phyloP scores from a whole-genome alignment of 2,329 filamentous ascomycete species.

The Ophiognomonia clavigignenti-juglandacearum region DNA sequence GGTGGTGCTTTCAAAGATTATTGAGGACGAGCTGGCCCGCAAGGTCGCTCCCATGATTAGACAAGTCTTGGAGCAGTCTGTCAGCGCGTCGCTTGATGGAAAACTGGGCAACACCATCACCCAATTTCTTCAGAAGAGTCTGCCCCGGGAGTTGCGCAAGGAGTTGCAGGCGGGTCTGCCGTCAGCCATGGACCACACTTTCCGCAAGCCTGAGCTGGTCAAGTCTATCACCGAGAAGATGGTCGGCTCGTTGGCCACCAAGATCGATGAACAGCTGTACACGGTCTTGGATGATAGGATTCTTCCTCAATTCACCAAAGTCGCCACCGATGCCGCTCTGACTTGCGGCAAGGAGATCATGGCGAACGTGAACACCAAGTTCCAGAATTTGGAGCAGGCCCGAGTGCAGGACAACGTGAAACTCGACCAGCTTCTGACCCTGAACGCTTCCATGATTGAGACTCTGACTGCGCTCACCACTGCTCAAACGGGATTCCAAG shows the following conservation, averaged over 20 bases:
- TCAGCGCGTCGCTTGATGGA: constrained; percentile 67
- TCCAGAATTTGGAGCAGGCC: constrained; percentile 45
- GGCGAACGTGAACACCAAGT: constrained; percentile 48
- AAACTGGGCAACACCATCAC: constrained; percentile 63
- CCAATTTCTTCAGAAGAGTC: constrained; percentile 41
- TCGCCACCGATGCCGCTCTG: constrained; percentile 62
- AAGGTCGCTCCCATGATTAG: constrained; percentile 72
- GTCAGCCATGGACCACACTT: constrained; percentile 56
- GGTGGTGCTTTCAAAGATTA: constrained; percentile 71
- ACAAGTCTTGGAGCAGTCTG: constrained; percentile 59
- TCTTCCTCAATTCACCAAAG: constrained; percentile 59
- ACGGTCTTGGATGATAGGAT: constrained; percentile 58
- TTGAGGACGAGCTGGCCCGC: constrained; percentile 69
- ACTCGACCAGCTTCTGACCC: constrained; percentile 66
- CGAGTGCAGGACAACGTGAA: constrained; percentile 54
- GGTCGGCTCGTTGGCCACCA: constrained; percentile 58
- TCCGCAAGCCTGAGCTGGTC: constrained; percentile 71
- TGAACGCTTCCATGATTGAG: constrained; percentile 62
- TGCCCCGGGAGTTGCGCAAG: constrained; percentile 39
- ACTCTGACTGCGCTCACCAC: constrained; percentile 67
- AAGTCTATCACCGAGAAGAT: constrained; percentile 70
- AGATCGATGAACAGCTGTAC: constrained; percentile 66
- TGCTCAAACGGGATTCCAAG: constrained; percentile 65
- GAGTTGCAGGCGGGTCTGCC: constrained; percentile 71
- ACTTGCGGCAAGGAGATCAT: constrained; percentile 66